These are phyloP conservation scores for Wakefieldia striispora DNA, from an alignment of 768 basidiomycete genomes.

Conservation along the genomic window DNA sequence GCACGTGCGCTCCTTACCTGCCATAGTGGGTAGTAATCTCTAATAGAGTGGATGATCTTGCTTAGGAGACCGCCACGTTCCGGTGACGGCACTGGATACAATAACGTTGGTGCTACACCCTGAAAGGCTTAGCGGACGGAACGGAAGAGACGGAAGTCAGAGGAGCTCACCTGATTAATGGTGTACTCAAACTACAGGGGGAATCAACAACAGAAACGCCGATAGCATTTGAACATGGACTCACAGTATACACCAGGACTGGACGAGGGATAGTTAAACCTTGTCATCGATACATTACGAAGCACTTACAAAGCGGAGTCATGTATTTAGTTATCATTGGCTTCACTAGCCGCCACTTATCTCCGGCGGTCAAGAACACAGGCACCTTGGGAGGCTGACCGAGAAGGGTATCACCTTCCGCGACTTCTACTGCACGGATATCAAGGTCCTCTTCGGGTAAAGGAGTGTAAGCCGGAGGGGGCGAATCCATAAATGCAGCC, in stretches of 20 bases:
- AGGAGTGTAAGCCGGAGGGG: constrained; percentile 37
- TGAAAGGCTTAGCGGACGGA: constrained; percentile 25
- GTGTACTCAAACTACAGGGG: constrained; percentile 80
- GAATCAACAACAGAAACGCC: neutral
- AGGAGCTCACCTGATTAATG: constrained; percentile 70
- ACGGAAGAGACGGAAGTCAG: too few relatives aligned
- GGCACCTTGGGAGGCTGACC: constrained; percentile 38
- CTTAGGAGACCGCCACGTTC: constrained; percentile 61
- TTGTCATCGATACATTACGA: neutral
- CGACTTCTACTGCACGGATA: constrained; percentile 17
- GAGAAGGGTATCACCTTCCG: constrained; percentile 30
- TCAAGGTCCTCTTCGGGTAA: constrained; percentile 35
- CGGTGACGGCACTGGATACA: constrained; percentile 78
- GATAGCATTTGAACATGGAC: constrained; percentile 21
- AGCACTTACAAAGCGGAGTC: constrained; percentile 82
- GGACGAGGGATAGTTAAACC: constrained; percentile 10
- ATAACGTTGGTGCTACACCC: constrained; percentile 86
- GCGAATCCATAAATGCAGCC: constrained; percentile 44
- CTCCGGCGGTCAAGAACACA: constrained; percentile 56
- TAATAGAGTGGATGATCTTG: constrained; percentile 75
- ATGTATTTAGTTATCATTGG: constrained; percentile 84
- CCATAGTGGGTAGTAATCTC: constrained; percentile 96
- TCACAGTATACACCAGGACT: constrained; percentile 64
- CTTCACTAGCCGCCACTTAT: constrained; percentile 80
- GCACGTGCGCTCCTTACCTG: constrained; percentile 52